Conservation (phyloP, 257 asterid species). For the Marsdenia floribunda region DNA sequence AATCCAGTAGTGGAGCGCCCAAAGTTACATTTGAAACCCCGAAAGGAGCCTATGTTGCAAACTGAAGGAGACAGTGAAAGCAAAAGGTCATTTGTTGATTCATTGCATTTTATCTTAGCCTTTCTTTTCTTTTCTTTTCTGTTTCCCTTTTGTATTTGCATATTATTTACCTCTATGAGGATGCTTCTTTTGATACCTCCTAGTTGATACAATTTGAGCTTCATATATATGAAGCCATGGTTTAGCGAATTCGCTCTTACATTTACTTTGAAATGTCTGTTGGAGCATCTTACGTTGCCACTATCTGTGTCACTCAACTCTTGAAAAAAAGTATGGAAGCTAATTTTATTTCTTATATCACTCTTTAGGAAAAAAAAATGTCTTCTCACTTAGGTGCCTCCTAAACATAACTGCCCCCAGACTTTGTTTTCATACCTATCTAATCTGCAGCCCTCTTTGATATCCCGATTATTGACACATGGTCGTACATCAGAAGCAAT, state of each 20-base stretch:
- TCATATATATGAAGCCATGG: not conserved
- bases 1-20: conserved; percentile 56
- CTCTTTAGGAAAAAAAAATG: not conserved
- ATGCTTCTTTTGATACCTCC: not conserved
- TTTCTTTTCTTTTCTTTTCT: not conserved
- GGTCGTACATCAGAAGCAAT: not conserved
- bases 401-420: not conserved
- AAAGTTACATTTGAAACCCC: conserved; percentile 67
- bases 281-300: not conserved
- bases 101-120: not conserved
- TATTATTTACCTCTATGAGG: not conserved
- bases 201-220: not conserved
- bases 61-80: conserved; percentile 39
- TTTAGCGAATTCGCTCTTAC: not conserved
- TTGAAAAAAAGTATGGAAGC: not conserved
- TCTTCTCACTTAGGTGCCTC: not conserved
- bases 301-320: not conserved
- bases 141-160: too few species aligned
- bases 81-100: conserved; percentile 46
- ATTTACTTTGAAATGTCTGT: not conserved
- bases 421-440: not conserved
- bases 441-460: not conserved
- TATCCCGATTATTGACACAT: not conserved
- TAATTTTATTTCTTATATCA: not conserved
- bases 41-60: conserved; percentile 50